These are phyloP conservation scores for Cylindrodendrum hubeiense DNA, from an alignment of 2,329 filamentous ascomycete species.

Conservation along the genomic window DNA sequence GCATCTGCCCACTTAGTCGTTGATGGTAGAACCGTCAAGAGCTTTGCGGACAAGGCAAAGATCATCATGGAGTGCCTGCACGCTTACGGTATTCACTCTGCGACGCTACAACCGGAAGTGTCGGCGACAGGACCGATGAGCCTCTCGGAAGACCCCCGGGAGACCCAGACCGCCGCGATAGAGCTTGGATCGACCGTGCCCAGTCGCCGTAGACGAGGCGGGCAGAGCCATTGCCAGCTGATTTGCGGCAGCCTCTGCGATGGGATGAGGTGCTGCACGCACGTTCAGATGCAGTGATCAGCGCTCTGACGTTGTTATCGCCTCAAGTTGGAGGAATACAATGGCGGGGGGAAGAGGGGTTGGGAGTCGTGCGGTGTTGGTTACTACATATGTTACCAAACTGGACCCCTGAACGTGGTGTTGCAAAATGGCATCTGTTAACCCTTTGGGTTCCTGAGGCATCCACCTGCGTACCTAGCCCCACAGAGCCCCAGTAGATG, in stretches of 20 bases:
- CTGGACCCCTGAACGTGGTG: slow-evolving; percentile 22
- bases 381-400: slow-evolving; percentile 16
- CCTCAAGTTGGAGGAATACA: slow-evolving; percentile 7
- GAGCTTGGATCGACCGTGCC: slow-evolving; percentile 18
- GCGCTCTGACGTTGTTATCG: slow-evolving; percentile 21
- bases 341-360: slow-evolving; percentile 27
- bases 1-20: slow-evolving; percentile 79
- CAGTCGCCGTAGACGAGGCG: slow-evolving; percentile 37
- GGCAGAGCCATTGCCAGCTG: slow-evolving; percentile 59
- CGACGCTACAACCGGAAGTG: slow-evolving; percentile 76
- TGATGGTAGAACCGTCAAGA: slow-evolving; percentile 64
- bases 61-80: slow-evolving; percentile 77
- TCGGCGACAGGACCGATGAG: slow-evolving; percentile 26
- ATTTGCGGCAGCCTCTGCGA: slow-evolving; percentile 65
- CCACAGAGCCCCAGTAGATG: too few species aligned
- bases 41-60: slow-evolving; percentile 71
- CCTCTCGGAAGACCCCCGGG: slow-evolving; percentile 21
- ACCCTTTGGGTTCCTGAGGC: too few species aligned
- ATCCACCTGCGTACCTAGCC: too few species aligned
- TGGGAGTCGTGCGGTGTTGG: slow-evolving; percentile 21
- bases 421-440: slow-evolving; percentile 9
- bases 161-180: slow-evolving; percentile 23
- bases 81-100: slow-evolving; percentile 79
- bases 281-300: slow-evolving; percentile 35
- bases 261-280: slow-evolving; percentile 63